A percentile compares a stretch with the other conserved stretches of the same genome.
Conservation (phyloP, 2,329 filamentous ascomycete genomes). For the Neodidymelliopsis sp. region DNA sequence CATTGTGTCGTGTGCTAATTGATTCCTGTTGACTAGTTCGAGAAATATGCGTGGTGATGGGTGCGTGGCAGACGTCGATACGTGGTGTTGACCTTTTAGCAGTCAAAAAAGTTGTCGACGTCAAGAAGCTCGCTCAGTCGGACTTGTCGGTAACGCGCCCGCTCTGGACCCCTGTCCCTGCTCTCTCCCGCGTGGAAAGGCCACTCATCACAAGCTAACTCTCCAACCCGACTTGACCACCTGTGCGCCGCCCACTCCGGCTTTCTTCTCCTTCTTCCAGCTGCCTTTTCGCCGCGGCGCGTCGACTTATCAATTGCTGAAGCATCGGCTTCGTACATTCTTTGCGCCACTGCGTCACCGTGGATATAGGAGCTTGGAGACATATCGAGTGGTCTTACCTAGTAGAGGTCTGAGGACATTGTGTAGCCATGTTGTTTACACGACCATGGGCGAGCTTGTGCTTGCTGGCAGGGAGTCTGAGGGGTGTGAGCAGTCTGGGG, state of each 20-base stretch:
- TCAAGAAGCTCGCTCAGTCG: conserved; percentile 36
- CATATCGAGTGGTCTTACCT: conserved; percentile 22
- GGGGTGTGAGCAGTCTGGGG: conserved; percentile 39
- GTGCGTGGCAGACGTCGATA: conserved; percentile 1
- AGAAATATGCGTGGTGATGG: not conserved
- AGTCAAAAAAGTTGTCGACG: conserved; percentile 38
- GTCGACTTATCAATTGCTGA: conserved; percentile 30
- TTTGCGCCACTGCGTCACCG: conserved; percentile 23
- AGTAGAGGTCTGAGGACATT: conserved; percentile 20
- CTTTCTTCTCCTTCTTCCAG: conserved; percentile 35
- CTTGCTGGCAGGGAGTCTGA: conserved; percentile 49
- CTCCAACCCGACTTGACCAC: conserved; percentile 22
- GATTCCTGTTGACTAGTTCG: no score
- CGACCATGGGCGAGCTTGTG: conserved; percentile 47
- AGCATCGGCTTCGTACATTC: conserved; percentile 40
- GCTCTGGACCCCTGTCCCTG: conserved; percentile 32
- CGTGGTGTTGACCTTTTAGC: not conserved
- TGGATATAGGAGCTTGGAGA: no score
- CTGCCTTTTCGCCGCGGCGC: conserved; percentile 18
- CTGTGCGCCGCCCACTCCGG: conserved; percentile 36
- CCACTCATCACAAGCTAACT: conserved; percentile 40
- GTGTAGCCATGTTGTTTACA: conserved; percentile 45
- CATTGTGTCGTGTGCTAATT: no score
- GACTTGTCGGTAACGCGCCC: conserved; percentile 25
- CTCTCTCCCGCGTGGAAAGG: conserved; percentile 41